Evolutionary conservation across 2,329 filamentous ascomycete genomes (phyloP).

Genomic region (Sclerotinia minor): DNA sequence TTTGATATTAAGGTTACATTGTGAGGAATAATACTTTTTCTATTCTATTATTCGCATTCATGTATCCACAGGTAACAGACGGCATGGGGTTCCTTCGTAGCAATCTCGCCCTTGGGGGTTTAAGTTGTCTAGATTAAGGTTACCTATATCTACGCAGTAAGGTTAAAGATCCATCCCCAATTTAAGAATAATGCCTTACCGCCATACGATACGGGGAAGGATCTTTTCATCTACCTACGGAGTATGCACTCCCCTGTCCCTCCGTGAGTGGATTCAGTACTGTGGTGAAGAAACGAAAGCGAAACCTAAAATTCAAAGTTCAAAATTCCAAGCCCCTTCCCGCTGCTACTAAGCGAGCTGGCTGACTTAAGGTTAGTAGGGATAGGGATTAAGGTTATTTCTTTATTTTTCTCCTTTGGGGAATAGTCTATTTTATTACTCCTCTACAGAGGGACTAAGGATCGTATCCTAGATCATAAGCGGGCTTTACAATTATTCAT

Average conservation of each 20-base stretch:
- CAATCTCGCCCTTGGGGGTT: not conserved
- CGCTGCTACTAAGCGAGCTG: conserved; percentile 4
- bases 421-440: too few species aligned
- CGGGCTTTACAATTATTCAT: too few species aligned
- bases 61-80: too few species aligned
- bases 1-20: conserved; percentile 2
- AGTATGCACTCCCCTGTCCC: not conserved
- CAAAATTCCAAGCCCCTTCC: not conserved
- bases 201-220: too few species aligned
- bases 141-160: too few species aligned
- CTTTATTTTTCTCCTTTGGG: too few species aligned
- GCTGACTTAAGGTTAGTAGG: not conserved
- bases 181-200: conserved; percentile 5
- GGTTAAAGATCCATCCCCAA: not conserved
- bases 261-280: not conserved
- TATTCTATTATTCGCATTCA: too few species aligned
- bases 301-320: too few species aligned
- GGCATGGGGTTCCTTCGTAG: not conserved
- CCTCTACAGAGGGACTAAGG: too few species aligned
- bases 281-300: not conserved
- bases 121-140: too few species aligned
- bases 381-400: not conserved
- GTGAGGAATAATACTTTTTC: not conserved
- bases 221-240: too few species aligned
- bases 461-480: too few species aligned